Percentiles rank a stretch among this genome's conserved stretches.
phyloP scores from a whole-genome alignment of 2,329 filamentous ascomycete genomes.

The Neofusicoccum ribis region DNA sequence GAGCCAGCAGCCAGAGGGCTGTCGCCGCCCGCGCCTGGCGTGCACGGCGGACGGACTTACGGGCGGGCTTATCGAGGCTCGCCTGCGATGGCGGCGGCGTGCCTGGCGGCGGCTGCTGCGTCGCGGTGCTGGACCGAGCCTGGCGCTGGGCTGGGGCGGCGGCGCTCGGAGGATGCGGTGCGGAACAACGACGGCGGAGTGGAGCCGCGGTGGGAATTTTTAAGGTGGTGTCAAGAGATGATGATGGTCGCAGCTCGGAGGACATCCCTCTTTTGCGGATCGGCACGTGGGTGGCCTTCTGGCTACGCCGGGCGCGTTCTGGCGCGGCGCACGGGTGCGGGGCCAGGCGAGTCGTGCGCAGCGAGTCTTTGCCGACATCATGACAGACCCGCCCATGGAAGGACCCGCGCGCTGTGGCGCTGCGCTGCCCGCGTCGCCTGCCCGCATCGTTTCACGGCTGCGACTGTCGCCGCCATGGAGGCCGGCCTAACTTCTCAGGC shows the following conservation, averaged over 20 bases:
- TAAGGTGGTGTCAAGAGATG: conserved; percentile 7
- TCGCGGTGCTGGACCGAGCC: not conserved
- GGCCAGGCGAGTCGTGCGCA: not conserved
- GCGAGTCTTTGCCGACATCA: not conserved
- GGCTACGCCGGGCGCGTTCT: no score
- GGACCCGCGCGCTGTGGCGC: conserved; percentile 4
- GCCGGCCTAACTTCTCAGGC: conserved; percentile 3
- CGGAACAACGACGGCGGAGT: conserved; percentile 8
- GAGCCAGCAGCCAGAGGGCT: not conserved
- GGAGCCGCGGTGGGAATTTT: conserved; percentile 9
- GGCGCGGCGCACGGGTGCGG: not conserved
- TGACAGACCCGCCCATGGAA: conserved; percentile 1
- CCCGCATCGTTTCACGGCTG: not conserved
- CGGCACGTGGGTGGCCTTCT: no score
- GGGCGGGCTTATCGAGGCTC: not conserved
- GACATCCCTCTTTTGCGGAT: not conserved
- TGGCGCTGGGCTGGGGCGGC: not conserved
- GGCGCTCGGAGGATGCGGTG: conserved; percentile 4
- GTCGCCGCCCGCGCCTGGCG: conserved; percentile 4
- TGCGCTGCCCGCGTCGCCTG: not conserved
- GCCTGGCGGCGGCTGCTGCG: conserved; percentile 7
- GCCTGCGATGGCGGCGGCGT: not conserved
- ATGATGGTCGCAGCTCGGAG: not conserved
- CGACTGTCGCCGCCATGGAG: not conserved
- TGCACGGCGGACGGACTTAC: conserved; percentile 4